Conservation (phyloP, 345 rosid genomes). For the Capsella bursapastoris region DNA sequence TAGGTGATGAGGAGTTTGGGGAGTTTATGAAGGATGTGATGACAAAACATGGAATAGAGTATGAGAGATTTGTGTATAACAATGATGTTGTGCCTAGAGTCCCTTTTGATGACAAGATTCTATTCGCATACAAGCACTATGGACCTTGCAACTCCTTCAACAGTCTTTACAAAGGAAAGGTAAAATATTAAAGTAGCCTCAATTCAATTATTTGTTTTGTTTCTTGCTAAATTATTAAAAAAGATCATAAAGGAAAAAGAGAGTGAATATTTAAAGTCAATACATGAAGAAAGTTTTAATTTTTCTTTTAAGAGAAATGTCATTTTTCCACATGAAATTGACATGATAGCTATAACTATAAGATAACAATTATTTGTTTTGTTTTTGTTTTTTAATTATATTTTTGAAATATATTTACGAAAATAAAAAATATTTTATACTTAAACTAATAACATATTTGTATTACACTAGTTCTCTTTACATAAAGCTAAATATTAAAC, state of each 20-base stretch:
- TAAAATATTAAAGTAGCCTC: constrained; percentile 7
- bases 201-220: neutral
- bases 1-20: constrained; percentile 61
- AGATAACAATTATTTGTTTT: too few relatives aligned
- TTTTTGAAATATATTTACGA: too few relatives aligned
- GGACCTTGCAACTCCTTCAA: constrained; percentile 65
- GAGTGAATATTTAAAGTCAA: neutral
- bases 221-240: neutral
- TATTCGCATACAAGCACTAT: constrained; percentile 61
- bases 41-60: constrained; percentile 42
- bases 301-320: neutral
- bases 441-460: too few relatives aligned
- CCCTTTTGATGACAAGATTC: constrained; percentile 54
- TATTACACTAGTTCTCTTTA: too few relatives aligned
- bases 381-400: too few relatives aligned
- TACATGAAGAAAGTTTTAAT: neutral
- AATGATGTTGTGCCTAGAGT: constrained; percentile 65
- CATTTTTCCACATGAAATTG: neutral
- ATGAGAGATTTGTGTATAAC: constrained; percentile 63
- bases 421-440: too few relatives aligned
- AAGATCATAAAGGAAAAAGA: neutral
- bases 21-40: constrained; percentile 53
- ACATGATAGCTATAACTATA: neutral
- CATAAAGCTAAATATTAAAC: too few relatives aligned
- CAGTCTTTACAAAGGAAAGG: constrained; percentile 63